Evolutionary conservation across 805 yeast species (phyloP).

Genomic region (Teunomyces barrocoloradensis): DNA sequence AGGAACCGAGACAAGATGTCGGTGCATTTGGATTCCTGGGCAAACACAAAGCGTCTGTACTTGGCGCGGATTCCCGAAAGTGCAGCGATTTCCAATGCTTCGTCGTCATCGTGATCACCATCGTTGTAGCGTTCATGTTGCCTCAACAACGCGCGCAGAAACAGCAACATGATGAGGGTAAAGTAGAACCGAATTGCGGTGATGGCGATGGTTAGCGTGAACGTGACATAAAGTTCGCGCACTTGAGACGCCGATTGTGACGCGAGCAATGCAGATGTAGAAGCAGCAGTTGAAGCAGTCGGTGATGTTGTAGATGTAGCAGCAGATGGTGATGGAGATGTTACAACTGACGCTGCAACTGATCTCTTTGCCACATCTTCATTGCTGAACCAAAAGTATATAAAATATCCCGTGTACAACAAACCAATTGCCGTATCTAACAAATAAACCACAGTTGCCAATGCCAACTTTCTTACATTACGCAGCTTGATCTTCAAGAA

Average conservation of each 20-base stretch:
- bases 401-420: constrained; percentile 71
- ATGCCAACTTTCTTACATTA: constrained; percentile 57
- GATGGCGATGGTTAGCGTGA: constrained; percentile 48
- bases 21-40: constrained; percentile 32
- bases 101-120: constrained; percentile 25
- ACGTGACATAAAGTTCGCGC: constrained; percentile 55
- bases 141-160: constrained; percentile 54
- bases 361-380: constrained; percentile 31
- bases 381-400: constrained; percentile 66
- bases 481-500: constrained; percentile 42
- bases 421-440: constrained; percentile 67
- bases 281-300: constrained; percentile 13
- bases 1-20: constrained; percentile 20
- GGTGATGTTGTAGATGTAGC: constrained; percentile 23
- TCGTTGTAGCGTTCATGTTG: constrained; percentile 24
- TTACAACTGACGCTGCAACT: constrained; percentile 4
- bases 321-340: constrained; percentile 42
- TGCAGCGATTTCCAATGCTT: constrained; percentile 10
- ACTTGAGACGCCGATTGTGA: constrained; percentile 64
- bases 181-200: constrained; percentile 56
- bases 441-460: constrained; percentile 60
- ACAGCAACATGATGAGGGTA: constrained; percentile 56
- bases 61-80: constrained; percentile 17
- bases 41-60: constrained; percentile 20
- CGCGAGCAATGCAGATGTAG: constrained; percentile 14